Base-by-base conservation (phyloP, 2,329 filamentous ascomycete genomes). In the Xylaria sp. region DNA sequence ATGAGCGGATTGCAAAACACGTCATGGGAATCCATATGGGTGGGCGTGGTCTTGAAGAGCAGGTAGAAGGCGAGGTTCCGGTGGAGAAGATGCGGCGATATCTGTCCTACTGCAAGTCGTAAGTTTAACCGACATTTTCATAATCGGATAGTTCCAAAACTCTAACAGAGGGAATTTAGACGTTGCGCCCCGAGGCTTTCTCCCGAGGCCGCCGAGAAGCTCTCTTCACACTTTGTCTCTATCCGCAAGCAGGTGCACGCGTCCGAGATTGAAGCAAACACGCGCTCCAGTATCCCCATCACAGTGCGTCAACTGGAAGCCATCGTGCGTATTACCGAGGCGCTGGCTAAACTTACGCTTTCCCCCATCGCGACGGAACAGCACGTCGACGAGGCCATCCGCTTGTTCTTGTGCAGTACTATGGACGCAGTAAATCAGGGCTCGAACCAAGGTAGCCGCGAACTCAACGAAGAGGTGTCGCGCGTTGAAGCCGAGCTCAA, bases 21-120 rank as follows among this genome's bases (percentile, higher is more conserved):
- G 94, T 99, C 74, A 97, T 99, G 89, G 89, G 90, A 47, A 94
- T 99, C 67, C 94, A 98, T 72, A 98, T 97, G 92, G 92, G 93
- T 61, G 91, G 92, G 14, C 88, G 90, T 56, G 91, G 92, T 42
- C 80, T 90, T 0, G 92, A 96, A 71, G 93, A 97, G 71, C 87
- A 92, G 66, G 82, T 88, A 1, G 92, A 96, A 75, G 90, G 92
- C 2, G 94, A 97, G 73, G 94, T 99, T 52, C 87, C 93, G 0
- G 91, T 98, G 1, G 95, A 98, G 55, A 97, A 96, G 80, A 96
- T 99, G 92, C 93, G 93, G 79, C 89, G 94, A 64, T 99, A 98
- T 74, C 91, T 99, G 74, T 96, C 91, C 70, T 99, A 98, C 79
- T 98, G 95, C 85, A 94, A 94, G 79, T 91, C 92, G 88, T 94